These are phyloP conservation scores for Hymenoscyphus occultus DNA, from an alignment of 2,329 filamentous ascomycete species.

Conservation along the genomic window DNA sequence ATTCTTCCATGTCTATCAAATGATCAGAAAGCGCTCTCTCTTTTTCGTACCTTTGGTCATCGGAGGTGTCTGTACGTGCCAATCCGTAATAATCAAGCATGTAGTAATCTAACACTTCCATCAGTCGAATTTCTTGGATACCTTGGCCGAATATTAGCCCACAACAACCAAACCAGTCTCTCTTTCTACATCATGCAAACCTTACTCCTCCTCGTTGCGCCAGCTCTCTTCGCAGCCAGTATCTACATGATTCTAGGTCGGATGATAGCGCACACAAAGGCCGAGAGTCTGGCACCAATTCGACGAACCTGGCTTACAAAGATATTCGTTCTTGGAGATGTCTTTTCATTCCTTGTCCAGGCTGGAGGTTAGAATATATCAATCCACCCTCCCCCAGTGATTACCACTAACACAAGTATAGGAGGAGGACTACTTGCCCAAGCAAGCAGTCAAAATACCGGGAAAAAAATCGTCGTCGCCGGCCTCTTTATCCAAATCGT, in stretches of 20 bases:
- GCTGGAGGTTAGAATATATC: constrained; percentile 30
- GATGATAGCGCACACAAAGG: constrained; percentile 38
- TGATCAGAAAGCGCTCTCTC: constrained; percentile 30
- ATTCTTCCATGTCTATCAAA: constrained; percentile 33
- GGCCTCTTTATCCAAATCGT: constrained; percentile 50
- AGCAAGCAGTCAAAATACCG: constrained; percentile 31
- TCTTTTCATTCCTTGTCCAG: constrained; percentile 45
- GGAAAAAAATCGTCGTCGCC: constrained; percentile 44
- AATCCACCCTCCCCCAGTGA: constrained; percentile 20
- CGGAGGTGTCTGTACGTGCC: constrained; percentile 33
- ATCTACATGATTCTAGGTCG: constrained; percentile 44
- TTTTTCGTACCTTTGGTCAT: constrained; percentile 41
- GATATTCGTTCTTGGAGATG: constrained; percentile 46
- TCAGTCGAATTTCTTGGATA: constrained; percentile 43
- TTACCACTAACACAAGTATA: constrained; percentile 5
- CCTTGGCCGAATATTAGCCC: constrained; percentile 29
- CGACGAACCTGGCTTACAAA: constrained; percentile 39
- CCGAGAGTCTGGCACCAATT: constrained; percentile 39
- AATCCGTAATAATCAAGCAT: neutral
- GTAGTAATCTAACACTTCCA: neutral
- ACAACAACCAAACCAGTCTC: constrained; percentile 29
- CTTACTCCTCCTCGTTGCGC: constrained; percentile 40
- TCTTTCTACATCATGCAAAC: constrained; percentile 39
- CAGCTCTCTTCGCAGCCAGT: constrained; percentile 40
- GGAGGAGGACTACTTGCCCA: constrained; percentile 26